These are phyloP conservation scores for Chytriomyces sp. DNA, from an alignment of 192 early-diverging fungal species.

Conservation along the genomic window DNA sequence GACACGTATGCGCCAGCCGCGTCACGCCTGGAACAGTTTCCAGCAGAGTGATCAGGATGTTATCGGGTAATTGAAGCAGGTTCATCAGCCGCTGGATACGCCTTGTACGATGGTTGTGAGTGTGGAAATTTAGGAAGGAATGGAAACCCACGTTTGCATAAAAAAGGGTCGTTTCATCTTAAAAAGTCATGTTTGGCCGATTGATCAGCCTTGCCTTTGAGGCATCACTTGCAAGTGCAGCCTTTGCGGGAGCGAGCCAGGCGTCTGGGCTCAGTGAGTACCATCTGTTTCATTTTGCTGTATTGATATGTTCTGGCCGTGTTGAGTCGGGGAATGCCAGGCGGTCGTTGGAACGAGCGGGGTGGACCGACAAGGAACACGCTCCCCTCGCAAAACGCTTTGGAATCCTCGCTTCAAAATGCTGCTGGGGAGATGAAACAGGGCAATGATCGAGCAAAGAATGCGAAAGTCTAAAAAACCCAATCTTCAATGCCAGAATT, in stretches of 20 bases:
- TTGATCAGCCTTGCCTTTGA: conserved; percentile 42
- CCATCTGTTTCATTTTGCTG: not conserved
- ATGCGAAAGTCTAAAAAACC: not conserved
- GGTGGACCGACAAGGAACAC: not conserved
- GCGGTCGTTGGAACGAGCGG: not conserved
- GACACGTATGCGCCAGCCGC: not conserved
- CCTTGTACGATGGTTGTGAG: too few relatives aligned
- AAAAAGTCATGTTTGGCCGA: conserved; percentile 32
- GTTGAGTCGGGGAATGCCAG: too few relatives aligned
- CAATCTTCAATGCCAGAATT: conserved; percentile 30
- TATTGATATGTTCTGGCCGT: not conserved
- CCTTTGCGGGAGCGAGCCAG: conserved; percentile 43
- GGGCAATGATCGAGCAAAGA: not conserved
- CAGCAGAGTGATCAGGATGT: not conserved
- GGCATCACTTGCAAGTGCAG: conserved; percentile 42
- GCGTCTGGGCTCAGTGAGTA: conserved; percentile 41
- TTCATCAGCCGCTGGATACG: not conserved
- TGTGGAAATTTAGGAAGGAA: too few relatives aligned
- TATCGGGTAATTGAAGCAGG: not conserved
- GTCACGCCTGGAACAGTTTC: conserved; percentile 6
- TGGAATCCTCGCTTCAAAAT: not conserved
- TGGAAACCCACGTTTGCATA: not conserved
- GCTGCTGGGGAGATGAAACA: not conserved
- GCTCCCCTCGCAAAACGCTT: not conserved
- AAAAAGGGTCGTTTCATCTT: not conserved